Base-by-base conservation (phyloP, 2,329 filamentous ascomycete species). In the Pseudofabraea citricarpa region DNA sequence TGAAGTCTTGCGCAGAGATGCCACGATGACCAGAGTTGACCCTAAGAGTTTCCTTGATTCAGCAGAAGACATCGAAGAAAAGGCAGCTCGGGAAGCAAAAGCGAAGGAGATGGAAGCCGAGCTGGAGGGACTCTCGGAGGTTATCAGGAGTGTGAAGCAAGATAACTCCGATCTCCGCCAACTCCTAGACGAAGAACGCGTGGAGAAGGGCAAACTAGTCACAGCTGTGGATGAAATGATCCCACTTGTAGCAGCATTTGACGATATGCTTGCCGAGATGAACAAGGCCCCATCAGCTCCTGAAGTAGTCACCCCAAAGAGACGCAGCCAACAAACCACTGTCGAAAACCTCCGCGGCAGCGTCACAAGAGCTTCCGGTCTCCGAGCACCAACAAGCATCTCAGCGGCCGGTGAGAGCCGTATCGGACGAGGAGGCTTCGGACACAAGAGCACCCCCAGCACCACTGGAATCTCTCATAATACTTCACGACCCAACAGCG, bases 171-270 rank as follows among this genome's bases (percentile, higher is more conserved):
- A 77, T 24, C 70, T 90, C 20, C 69, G 83, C 24, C 64, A 69
- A 15, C 74, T 87, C 53, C 72, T 93, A 6, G 82, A 90, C 61
- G 72, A 76, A 47, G 87, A 93, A 66, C 75, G 87, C 6, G 77
- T 89, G 16, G 87, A 93, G 67, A 91, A 93, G 71, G 85, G 86
- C 41, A 87, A 91, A 66, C 71, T 93, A 29, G 87, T 93, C 26
- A 78, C 81, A 44, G 76, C 89, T 5, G 87, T 88, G 1, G 87
- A 93, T 63, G 87, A 93, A 68, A 86, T 93, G 81, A 83, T 93
- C 66, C 81, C 91, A 66, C 73, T 81, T 62, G 74, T 68, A 56
- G 65, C 73, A 39, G 65, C 54, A 31, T 60, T 69, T 37, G 64
- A 62, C 47, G 51, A 60, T 32, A 56, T 60, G 58, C 44, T 59